Evolutionary conservation across 176 grass and related monocot species (phyloP).

Genomic region (Phragmites australis): DNA sequence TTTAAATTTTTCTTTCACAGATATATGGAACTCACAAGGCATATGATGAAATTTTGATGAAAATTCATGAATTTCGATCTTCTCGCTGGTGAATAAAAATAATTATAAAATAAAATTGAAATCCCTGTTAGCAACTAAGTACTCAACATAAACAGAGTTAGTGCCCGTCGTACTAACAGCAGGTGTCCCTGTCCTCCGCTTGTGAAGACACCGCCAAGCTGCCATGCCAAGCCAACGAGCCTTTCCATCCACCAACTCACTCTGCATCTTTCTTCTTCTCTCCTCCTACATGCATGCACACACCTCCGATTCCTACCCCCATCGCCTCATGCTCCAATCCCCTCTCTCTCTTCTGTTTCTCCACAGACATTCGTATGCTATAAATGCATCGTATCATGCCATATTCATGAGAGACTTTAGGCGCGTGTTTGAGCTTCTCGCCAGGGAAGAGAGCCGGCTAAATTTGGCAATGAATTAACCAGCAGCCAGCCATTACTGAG

Average conservation of each 20-base stretch:
- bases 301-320: neutral
- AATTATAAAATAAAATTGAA: too few species aligned
- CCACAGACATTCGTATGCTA: too few species aligned
- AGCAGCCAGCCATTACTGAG: neutral
- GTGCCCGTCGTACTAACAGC: neutral
- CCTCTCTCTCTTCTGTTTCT: too few species aligned
- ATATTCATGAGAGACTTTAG: neutral
- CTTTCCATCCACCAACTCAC: constrained; percentile 41
- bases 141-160: neutral
- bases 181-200: constrained; percentile 35
- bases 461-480: constrained; percentile 10
- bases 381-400: neutral
- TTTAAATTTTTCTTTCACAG: too few species aligned
- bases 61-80: too few species aligned
- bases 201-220: constrained; percentile 42
- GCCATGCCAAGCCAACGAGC: constrained; percentile 30
- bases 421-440: neutral
- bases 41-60: too few species aligned
- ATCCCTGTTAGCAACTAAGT: too few species aligned
- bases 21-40: too few species aligned
- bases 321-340: too few species aligned
- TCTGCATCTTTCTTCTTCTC: neutral
- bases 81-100: too few species aligned
- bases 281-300: neutral
- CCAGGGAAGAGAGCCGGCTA: neutral